Conservation (phyloP, 1,284 basidiomycete species). For the Melampsora occidentalis region DNA sequence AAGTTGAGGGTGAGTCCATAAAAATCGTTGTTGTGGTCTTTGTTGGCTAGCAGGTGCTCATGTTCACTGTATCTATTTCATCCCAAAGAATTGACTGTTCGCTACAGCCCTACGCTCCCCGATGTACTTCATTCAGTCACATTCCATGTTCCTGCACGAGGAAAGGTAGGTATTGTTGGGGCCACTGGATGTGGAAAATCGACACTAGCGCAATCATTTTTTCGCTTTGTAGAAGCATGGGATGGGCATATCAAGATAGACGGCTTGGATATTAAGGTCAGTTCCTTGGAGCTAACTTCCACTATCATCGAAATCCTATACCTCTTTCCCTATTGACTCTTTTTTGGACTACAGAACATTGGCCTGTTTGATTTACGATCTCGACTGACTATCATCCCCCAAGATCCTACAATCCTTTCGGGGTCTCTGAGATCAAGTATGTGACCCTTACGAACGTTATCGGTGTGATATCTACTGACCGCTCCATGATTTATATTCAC, state of each 20-base stretch:
- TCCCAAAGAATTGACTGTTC: slow-evolving; percentile 60
- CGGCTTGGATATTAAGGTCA: slow-evolving; percentile 39
- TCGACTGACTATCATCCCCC: slow-evolving; percentile 75
- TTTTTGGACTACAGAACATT: slow-evolving; percentile 57
- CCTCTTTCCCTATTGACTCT: slow-evolving; percentile 58
- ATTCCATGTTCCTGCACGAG: slow-evolving; percentile 77
- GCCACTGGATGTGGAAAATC: slow-evolving; percentile 95
- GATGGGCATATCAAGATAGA: slow-evolving; percentile 36
- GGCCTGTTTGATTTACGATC: slow-evolving; percentile 79
- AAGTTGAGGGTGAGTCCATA: slow-evolving; percentile 56
- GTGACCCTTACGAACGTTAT: background rate
- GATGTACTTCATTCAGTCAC: slow-evolving; percentile 67
- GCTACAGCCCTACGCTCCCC: slow-evolving; percentile 70
- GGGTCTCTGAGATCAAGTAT: slow-evolving; percentile 70
- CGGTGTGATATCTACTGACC: background rate
- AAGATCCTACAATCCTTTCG: slow-evolving; percentile 74
- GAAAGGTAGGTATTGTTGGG: slow-evolving; percentile 93
- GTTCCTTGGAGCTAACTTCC: slow-evolving; percentile 67
- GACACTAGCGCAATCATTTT: slow-evolving; percentile 34
- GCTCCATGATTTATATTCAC: background rate
- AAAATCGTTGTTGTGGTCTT: background rate
- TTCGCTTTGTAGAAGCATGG: slow-evolving; percentile 39
- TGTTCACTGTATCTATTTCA: background rate
- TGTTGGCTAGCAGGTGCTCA: background rate
- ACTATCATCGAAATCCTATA: slow-evolving; percentile 52